Base-by-base conservation (phyloP, 2,329 filamentous ascomycete genomes). In the Calonectria ilicicola region DNA sequence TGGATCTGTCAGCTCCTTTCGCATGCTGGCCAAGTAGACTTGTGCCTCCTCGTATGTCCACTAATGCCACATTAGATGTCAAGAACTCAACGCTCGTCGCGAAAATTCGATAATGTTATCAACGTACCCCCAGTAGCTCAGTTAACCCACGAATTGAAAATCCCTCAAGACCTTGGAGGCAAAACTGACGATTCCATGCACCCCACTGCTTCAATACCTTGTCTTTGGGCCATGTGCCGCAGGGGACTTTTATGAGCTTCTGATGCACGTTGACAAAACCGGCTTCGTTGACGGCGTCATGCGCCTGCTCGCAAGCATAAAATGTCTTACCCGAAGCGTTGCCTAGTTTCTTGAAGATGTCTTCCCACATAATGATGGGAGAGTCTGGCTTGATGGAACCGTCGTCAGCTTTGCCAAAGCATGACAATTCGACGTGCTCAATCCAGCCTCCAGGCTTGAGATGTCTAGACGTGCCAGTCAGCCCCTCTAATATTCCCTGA, bases 211-310 rank as follows among this genome's bases (percentile, higher is more conserved):
- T 79, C 23, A 79, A 64, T 17, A 68, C 67, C n/a, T 72, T 73
- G 53, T 83, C 81, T 71, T 76, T 78, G 8, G 82, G 73, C 82
- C 82, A 80, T 1, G 71, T 60, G 2, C 78, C 78, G 19, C 73
- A 56, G 2, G 73, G 71, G n/a, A 73, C 38, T 70, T 77, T 78
- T 63, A 71, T 65, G 12, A 69, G 58, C 14, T 60, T 63, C 26
- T 75, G 70, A 5, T 58, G 29, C 27, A 78, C 67, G 19, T 73
- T 65, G 15, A 42, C 63, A 19, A 75, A 77, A 21, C 75, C 79
- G 1, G 76, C 75, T 10, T 76, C 70, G 14, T 53, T 44, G 21
- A 79, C 58, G 3, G 73, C 60, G 32, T 75, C 72, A 17, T 69
- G 72, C 8, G 74, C 70, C 19, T 72, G 53, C 29, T 74, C 58